phyloP scores from a whole-genome alignment of 768 basidiomycete species.

The Boletus rufocinnamomeus region DNA sequence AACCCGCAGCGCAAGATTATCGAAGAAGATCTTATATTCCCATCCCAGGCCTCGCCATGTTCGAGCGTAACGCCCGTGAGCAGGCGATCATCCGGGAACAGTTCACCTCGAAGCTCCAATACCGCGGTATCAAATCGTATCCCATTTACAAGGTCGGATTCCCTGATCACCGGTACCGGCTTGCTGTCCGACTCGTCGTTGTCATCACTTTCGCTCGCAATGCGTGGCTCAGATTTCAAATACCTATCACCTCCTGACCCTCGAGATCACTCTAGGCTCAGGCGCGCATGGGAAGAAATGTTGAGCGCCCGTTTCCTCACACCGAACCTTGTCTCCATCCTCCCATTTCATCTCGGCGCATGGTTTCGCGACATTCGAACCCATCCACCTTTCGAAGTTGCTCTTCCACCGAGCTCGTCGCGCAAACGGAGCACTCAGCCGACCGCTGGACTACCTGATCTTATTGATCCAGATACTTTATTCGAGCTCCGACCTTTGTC shows the following conservation, averaged over 20 bases:
- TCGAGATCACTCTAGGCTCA: conserved; percentile 63
- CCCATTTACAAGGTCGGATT: conserved; percentile 28
- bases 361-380: conserved; percentile 56
- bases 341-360: conserved; percentile 66
- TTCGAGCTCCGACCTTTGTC: conserved; percentile 36
- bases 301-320: conserved; percentile 58
- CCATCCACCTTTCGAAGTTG: conserved; percentile 49
- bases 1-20: conserved; percentile 49
- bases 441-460: conserved; percentile 19
- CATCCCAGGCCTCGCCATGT: conserved; percentile 38
- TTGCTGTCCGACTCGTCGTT: conserved; percentile 19
- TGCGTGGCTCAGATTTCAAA: conserved; percentile 13
- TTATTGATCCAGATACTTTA: conserved; percentile 32
- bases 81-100: conserved; percentile 22
- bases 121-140: conserved; percentile 26
- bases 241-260: conserved; percentile 41
- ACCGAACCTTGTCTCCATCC: conserved; percentile 52
- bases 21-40: conserved; percentile 76
- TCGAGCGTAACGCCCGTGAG: conserved; percentile 7
- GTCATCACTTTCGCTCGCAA: conserved; percentile 25
- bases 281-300: conserved; percentile 69
- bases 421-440: conserved; percentile 21
- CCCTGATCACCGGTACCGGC: conserved; percentile 16
- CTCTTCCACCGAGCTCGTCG: conserved; percentile 55
- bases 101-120: conserved; percentile 31